Evolutionary conservation across 495 filamentous ascomycete genomes (phyloP), one percentile per base, ranked within the genome.

Genomic region (Extremus antarcticus): DNA sequence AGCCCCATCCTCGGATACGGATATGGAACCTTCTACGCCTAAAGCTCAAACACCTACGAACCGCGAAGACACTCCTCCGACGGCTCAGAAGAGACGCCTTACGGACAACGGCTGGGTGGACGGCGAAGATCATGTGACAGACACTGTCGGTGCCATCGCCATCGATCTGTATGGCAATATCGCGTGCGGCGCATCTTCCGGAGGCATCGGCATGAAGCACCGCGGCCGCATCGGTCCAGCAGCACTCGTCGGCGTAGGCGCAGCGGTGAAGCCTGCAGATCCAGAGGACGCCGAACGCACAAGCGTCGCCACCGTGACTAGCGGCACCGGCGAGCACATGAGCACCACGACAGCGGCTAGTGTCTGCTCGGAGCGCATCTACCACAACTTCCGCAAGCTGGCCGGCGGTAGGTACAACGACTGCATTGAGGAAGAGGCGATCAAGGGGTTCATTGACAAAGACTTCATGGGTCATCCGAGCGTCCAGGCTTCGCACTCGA

Each of bases 171-270:
- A 74, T 39, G 92, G 92, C 19, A 84, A 85, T 47, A 95, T 98
- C 65, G 94, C 92, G 3, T 92, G 91, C 9, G 92, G 87, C n/a
- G 94, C 94, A 2, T 97, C 92, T 7, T 98, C 92, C 46, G 92
- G 92, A n/a, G 92, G 92, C 7, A 97, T 97, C 59, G 94, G 94
- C 16, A 95, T 98, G 90, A 98, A 98, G 63, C 89, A 92, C 69
- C 77, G 80, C 46, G 92, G 92, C 22, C 82, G 92, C 43, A 76
- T 94, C 62, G 92, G 92, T 2, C 92, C 92, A 32, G 92, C 92
- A 21, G 92, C 92, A 7, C 74, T 98, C 13, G 86, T 96, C 20
- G 91, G 91, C 11, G 78, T 98, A 50, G 92, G 92, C 41, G 90
- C 90, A 16, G 81, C 85, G 50, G 84, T 96, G 11, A 77, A 94